Evolutionary conservation across 257 asterid species (phyloP), one percentile per base, ranked within the genome.

Genomic region (Forsythia viridissima): DNA sequence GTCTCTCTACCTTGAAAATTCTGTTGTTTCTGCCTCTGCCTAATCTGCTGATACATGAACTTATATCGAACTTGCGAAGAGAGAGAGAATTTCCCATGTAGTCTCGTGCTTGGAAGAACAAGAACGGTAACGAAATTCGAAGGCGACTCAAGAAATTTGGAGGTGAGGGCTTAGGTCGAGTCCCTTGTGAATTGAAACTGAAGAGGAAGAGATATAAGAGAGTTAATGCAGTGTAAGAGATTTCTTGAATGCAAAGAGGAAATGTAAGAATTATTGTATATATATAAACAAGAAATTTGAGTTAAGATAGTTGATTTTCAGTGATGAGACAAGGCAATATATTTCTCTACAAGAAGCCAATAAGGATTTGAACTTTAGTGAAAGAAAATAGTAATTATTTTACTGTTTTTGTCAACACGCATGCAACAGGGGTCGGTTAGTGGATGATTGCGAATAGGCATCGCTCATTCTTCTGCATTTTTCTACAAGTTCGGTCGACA

Each of bases 371-470:
- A 52, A 52, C 18, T 69, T 20, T 39, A 42, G 44, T 8, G 18
- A 4, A 5, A 43, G 37, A 63, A 59, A 74, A 15, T 20, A 12
- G 82, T 69, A 65, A 82, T 15, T 20, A 51, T 7, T 76, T 40
- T 34, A 38, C 13, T 43, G 52, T 10, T 66, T 72, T 41, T 18
- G 81, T 86, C 90, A 83, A 87, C 85, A 83, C 86, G 91, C 89
- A 82, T 87, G 90, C 87, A 85, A 83, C 42, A 44, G 63, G 73
- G 82, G 69, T 79, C 42, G 79, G 86, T 61, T 83, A 83, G 90
- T 83, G 88, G 89, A 79, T 76, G 81, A 77, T 85, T 85, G 82
- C 82, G 85, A 85, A 83, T 71, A 70, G 74, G 80, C 63, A 74
- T 76, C 75, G 79, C 81, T 72, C 82, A 73, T 75, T 80, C 77